Evolutionary conservation across 2,329 filamentous ascomycete species (phyloP).

Genomic region (Cladosporium colombiae): DNA sequence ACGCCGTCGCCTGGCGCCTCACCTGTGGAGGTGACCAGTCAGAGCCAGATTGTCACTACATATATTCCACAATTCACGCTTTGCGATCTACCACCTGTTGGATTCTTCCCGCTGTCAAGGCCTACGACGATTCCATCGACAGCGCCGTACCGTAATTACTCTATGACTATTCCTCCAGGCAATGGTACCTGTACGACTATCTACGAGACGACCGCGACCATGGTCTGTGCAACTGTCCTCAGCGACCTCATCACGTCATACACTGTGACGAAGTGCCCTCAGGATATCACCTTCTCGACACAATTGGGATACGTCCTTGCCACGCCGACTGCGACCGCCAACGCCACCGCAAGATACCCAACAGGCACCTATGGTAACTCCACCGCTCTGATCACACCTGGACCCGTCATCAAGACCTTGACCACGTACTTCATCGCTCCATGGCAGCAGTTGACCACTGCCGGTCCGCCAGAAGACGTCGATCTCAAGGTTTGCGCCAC

Average conservation of each 20-base stretch:
- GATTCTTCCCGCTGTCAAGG: constrained; percentile 35
- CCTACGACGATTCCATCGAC: constrained; percentile 35
- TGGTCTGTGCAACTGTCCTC: constrained; percentile 47
- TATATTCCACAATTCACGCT: constrained; percentile 46
- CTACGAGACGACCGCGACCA: constrained; percentile 44
- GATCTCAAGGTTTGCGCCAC: constrained; percentile 45
- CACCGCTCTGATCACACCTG: constrained; percentile 39
- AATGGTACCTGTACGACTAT: constrained; percentile 43
- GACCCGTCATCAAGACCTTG: constrained; percentile 41
- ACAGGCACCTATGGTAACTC: constrained; percentile 20
- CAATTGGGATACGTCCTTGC: constrained; percentile 46
- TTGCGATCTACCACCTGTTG: constrained; percentile 43
- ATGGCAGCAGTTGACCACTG: constrained; percentile 46
- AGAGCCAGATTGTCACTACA: constrained; percentile 47
- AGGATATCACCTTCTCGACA: constrained; percentile 50
- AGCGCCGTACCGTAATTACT: constrained; percentile 42
- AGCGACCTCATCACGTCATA: constrained; percentile 44
- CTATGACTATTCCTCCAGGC: constrained; percentile 35
- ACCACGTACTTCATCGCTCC: constrained; percentile 49
- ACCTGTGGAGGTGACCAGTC: constrained; percentile 42
- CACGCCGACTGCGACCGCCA: constrained; percentile 37
- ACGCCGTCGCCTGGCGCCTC: constrained; percentile 47
- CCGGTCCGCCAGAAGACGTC: constrained; percentile 41
- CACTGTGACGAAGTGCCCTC: constrained; percentile 44
- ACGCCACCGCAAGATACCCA: constrained; percentile 22